Base-by-base conservation (phyloP, 208 protist species). In the Leishmania aethiopica region DNA sequence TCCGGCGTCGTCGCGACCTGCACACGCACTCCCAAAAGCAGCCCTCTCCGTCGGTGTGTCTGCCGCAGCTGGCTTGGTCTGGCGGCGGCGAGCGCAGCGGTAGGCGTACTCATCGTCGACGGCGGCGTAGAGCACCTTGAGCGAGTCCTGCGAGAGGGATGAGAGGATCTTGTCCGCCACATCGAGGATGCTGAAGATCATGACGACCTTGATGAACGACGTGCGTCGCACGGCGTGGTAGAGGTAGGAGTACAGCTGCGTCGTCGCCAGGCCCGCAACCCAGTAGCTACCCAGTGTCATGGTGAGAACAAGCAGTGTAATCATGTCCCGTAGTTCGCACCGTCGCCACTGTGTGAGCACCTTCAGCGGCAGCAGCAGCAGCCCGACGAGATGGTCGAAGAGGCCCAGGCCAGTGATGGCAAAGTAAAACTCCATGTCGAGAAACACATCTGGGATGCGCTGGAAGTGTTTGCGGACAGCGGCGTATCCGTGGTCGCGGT, bases 151-250 rank as follows among this genome's bases (percentile, higher is more conserved):
- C 32, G 94, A 97, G 47, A 99, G 90, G 19, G 94, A 96, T 32
- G 88, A 89, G 60, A 96, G 96, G 28, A 99, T 84, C 82, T 93
- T 97, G 84, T 99, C 98, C 73, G 94, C 91, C 40, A 97, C 86
- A 51, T 98, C 98, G 19, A 99, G 84, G 53, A 98, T 91, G 88
- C 97, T 98, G 76, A 96, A 99, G n/a, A 99, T 93, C 47, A 99
- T 97, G 80, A 99, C 98, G 22, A 99, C 86, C 84, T 99, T 99
- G 74, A 99, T 95, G 32, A 95, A 75, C 53, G 66, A 75, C 37
- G 78, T 81, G 70, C 78, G 78, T 19, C 78, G 78, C 55, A 81
- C 78, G 40, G 78, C 78, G 69, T 81, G 78, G 55, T 81, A 81
- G 53, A 81, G 78, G 28, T 75, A 81, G 2, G 78, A 67, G 78